These are phyloP conservation scores for Haemoproteus tartakovskyi DNA, from an alignment of 169 alveolate genomes.

Conservation along the genomic window DNA sequence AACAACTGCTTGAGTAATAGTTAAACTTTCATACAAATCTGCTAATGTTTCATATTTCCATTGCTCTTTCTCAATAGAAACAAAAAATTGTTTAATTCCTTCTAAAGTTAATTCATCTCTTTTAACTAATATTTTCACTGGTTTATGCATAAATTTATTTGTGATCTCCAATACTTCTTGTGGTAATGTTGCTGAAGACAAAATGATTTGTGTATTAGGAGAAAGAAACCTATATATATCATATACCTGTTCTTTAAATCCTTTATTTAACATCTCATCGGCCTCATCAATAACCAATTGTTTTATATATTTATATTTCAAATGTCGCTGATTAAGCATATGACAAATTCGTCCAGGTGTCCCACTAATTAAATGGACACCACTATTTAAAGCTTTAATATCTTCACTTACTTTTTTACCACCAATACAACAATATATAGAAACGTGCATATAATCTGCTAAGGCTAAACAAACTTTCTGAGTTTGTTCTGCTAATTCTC, in stretches of 20 bases:
- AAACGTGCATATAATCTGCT: conserved; percentile 89
- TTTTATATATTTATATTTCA: conserved; percentile 89
- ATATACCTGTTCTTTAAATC: conserved; percentile 92
- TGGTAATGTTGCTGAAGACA: conserved; percentile 98
- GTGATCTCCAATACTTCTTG: conserved; percentile 94
- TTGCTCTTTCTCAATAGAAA: conserved; percentile 96
- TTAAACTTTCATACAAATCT: conserved; percentile 94
- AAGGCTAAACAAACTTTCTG: conserved; percentile 88
- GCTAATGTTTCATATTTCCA: conserved; percentile 94
- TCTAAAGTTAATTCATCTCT: conserved; percentile 97
- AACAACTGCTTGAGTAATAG: conserved; percentile 97
- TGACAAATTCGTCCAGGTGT: conserved; percentile 99
- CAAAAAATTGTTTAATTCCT: conserved; percentile 98
- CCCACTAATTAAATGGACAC: conserved; percentile 99
- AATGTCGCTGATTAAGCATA: conserved; percentile 93
- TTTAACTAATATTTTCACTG: conserved; percentile 94
- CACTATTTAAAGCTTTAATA: conserved; percentile 91
- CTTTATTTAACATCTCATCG: conserved; percentile 99
- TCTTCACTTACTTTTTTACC: conserved; percentile 99
- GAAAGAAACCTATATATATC: conserved; percentile 81
- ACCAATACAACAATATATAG: conserved; percentile 96
- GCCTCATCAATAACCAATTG: conserved; percentile 98
- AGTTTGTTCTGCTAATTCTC: conserved; percentile 98
- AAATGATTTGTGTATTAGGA: conserved; percentile 85
- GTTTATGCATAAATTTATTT: conserved; percentile 94